These are phyloP conservation scores for Acrocalymma vagum DNA, from an alignment of 2,329 filamentous ascomycete genomes.

Conservation along the genomic window DNA sequence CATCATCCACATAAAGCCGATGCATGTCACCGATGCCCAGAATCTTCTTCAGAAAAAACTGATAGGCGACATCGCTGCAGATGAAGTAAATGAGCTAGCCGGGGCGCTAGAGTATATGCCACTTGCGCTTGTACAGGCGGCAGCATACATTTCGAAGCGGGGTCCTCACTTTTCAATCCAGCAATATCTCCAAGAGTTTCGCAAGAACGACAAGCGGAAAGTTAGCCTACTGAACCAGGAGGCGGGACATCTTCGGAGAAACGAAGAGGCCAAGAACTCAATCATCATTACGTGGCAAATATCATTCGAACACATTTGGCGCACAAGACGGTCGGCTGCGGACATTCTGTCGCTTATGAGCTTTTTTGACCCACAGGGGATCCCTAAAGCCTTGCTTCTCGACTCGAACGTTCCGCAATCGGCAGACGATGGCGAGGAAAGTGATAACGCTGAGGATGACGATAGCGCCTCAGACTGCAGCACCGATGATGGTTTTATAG, in stretches of 20 bases:
- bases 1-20: slow-evolving; percentile 27
- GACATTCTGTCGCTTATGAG: too few relatives aligned
- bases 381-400: too few relatives aligned
- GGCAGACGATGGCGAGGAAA: background rate
- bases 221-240: slow-evolving; percentile 3
- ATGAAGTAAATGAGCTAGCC: slow-evolving; percentile 14
- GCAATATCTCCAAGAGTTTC: slow-evolving; percentile 51
- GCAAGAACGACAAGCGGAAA: slow-evolving; percentile 37
- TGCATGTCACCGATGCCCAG: slow-evolving; percentile 27
- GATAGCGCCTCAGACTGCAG: slow-evolving; percentile 28
- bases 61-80: background rate
- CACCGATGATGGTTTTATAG: background rate
- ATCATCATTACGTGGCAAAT: slow-evolving; percentile 43
- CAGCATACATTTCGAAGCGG: slow-evolving; percentile 35
- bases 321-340: too few relatives aligned
- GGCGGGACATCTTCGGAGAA: slow-evolving; percentile 3
- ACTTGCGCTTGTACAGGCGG: slow-evolving; percentile 41
- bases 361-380: too few relatives aligned
- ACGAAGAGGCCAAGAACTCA: too few relatives aligned
- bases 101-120: slow-evolving; percentile 39
- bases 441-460: background rate
- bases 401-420: too few relatives aligned
- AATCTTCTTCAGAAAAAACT: slow-evolving; percentile 31
- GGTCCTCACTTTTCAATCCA: slow-evolving; percentile 11
- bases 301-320: slow-evolving; percentile 41